Evolutionary conservation across 2,329 filamentous ascomycete genomes (phyloP), one percentile per base, ranked within the genome.

Genomic region (Akanthomyces dipterigenus): DNA sequence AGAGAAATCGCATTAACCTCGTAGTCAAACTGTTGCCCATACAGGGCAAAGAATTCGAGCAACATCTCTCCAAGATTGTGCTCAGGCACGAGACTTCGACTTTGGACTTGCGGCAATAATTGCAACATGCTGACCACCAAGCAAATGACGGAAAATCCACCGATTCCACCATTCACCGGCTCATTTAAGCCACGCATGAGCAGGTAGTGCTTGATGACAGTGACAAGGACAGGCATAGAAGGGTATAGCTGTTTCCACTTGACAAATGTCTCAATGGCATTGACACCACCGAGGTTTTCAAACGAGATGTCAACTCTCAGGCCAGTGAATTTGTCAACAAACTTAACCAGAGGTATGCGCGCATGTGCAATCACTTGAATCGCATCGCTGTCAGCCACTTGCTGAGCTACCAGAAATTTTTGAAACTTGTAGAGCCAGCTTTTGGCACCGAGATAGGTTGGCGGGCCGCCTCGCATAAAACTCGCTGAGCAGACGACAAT

Each of bases 231-330:
- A 0, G 91, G 89, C 90, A 98, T 93, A 9, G 87, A 86, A 1
- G 93, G 93, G 65, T 88, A 96, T 58, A 88, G 78, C 16, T 78
- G 68, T 73, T 90, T 93, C 95, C 95, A 99, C 0, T 78, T 73
- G 59, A 86, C 75, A 71, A 97, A 96, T 0, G 91, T 97, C 20
- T 86, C 77, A 69, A 95, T 88, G 3, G 95, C 93, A 20, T 82
- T 76, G 11, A 97, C 77, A 12, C 95, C 95, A 46, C 89, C 90
- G 40, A 88, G 76, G 70, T 97, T 98, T 75, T 99, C 93, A 70
- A 99, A 97, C 0, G 93, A 98, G 14, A 99, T 83, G 71, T 99
- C 95, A 14, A 98, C 89, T 67, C 89, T 90, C 58, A 99, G 78
- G 14, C 87, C 87, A 1, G 93, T 97, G 58, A 82, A 69, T 60